These are phyloP conservation scores for Phialophora macrospora DNA, from an alignment of 2,329 filamentous ascomycete genomes.

Conservation along the genomic window DNA sequence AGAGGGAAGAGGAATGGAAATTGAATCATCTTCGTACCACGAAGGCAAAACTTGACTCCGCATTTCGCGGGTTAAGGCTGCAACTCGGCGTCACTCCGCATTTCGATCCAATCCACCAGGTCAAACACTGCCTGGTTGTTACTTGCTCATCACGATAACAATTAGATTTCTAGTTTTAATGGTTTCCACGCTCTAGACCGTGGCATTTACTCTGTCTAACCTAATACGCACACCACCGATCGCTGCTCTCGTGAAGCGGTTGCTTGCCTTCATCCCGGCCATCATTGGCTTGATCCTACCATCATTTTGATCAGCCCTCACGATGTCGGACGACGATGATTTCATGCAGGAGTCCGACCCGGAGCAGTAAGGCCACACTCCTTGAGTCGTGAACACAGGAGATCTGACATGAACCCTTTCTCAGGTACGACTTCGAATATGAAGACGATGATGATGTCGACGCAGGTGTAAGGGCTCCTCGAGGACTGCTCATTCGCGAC, in stretches of 20 bases:
- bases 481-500: conserved; percentile 2
- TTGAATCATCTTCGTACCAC: not conserved
- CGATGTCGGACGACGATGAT: conserved; percentile 83
- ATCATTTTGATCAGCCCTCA: conserved; percentile 36
- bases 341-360: conserved; percentile 93
- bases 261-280: not conserved
- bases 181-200: not conserved
- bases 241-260: too few species aligned
- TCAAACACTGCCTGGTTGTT: not conserved
- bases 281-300: not conserved
- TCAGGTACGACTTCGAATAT: conserved; percentile 20
- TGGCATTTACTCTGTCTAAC: not conserved
- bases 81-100: not conserved
- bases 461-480: conserved; percentile 6
- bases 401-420: conserved; percentile 5
- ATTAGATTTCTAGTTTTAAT: not conserved
- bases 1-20: not conserved
- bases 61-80: conserved; percentile 20
- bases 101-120: not conserved
- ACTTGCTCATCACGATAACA: not conserved
- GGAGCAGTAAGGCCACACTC: conserved; percentile 66
- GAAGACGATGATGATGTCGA: conserved; percentile 20
- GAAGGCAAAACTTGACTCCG: conserved; percentile 10
- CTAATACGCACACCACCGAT: not conserved
- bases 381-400: not conserved